Base-by-base conservation (phyloP, 176 grass and related monocot genomes). In the Tuctoria greenei region DNA sequence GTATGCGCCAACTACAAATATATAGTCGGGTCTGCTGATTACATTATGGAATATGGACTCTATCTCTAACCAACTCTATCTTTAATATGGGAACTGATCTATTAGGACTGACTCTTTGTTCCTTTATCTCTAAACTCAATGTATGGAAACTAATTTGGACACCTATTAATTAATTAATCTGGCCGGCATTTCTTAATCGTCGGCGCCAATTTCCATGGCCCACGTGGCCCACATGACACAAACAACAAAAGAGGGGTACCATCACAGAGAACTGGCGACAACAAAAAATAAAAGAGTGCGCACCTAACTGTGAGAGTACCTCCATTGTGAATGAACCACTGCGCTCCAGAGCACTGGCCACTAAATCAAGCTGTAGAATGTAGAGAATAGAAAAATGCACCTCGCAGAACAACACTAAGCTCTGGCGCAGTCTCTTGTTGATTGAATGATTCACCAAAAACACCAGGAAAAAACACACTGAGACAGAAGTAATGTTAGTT, bases 401-500 rank as follows among this genome's bases (percentile, higher is more conserved):
- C 85, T 93, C 95, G 28, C 91, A 92, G 62, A 97, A 97, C 20
- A 97, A 81, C 63, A 97, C 90, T 86, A 97, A 88, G 84, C 79
- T 66, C 76, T 97, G 88, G 18, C 95, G 91, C 64, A 93, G 67
- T 71, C 90, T 86, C 75, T 69, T 81, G 46, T 71, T 85, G 12
- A 97, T 89, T 47, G 91, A 90, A 81, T 97, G 86, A 83, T 87
- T 97, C 81, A 93, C 85, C 39, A 97, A 60, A 93, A 93, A 97
- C 65, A 97, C 79, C 81, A 93, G 83, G 60, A 97, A 97, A 90
- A 97, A 93, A 46, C 91, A 97, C 91, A 93, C 95, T 97, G 84
- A 79, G 70, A 71, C 24, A 74, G 69, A 79, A 87, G 18, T 50
- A 66, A 57, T 28, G 58, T 15, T 42, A 38, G 18, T 83, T 66